Percentiles rank a stretch among this genome's conserved stretches.
These are phyloP conservation scores for Lactarius trivialis DNA, from an alignment of 768 basidiomycete genomes.

Conservation along the genomic window DNA sequence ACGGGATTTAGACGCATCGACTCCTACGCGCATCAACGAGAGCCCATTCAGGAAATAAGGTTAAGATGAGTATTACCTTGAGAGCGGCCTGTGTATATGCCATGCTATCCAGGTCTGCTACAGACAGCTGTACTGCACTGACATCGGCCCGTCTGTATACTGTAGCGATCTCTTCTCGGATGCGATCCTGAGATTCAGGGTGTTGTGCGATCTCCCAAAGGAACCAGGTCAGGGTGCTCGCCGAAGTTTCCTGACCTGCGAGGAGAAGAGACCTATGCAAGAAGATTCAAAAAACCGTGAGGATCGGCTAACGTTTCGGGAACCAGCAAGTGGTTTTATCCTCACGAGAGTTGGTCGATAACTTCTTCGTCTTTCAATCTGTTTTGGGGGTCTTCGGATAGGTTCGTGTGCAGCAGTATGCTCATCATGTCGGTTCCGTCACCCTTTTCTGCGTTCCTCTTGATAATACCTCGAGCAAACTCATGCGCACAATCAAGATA, in stretches of 20 bases:
- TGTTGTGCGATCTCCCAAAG: conserved; percentile 23
- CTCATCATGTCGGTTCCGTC: conserved; percentile 12
- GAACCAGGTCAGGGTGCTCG: conserved; percentile 16
- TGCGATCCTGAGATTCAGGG: conserved; percentile 15
- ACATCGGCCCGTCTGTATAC: not conserved
- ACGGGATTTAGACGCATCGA: conserved; percentile 20
- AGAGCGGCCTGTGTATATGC: conserved; percentile 12
- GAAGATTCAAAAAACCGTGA: not conserved
- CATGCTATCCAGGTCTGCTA: conserved; percentile 17
- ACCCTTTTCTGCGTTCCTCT: not conserved
- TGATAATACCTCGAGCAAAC: not conserved
- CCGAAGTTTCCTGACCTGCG: conserved; percentile 25
- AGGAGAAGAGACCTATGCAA: conserved; percentile 18
- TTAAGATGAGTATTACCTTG: conserved; percentile 7
- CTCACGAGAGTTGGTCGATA: conserved; percentile 16
- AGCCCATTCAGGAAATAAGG: too few species aligned
- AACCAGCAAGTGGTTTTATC: too few species aligned
- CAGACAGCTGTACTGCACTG: not conserved
- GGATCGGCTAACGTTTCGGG: not conserved
- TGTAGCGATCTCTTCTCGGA: conserved; percentile 20
- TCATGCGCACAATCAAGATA: conserved; percentile 1
- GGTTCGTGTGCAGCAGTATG: conserved; percentile 10
- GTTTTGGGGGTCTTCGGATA: conserved; percentile 1
- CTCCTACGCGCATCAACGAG: conserved; percentile 3
- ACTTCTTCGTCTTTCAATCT: conserved; percentile 5